phyloP scores from a whole-genome alignment of 108 stramenopile species.

The Seminavis robusta region DNA sequence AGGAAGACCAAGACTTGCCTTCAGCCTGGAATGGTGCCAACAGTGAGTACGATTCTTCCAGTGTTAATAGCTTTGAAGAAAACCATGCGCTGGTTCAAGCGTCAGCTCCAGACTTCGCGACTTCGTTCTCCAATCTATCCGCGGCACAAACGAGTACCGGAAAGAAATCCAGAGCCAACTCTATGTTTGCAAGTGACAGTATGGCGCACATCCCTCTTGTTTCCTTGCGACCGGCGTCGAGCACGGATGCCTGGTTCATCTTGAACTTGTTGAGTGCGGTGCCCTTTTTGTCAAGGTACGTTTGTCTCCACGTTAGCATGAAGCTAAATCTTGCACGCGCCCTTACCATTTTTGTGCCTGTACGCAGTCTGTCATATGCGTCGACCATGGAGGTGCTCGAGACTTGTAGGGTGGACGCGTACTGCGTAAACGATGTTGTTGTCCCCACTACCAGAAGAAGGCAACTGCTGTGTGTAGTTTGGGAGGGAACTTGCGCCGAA shows the following conservation, averaged over 20 bases:
- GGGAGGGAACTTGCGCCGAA: slow-evolving; percentile 88
- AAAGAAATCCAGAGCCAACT: too few relatives aligned
- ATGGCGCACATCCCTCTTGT: slow-evolving; percentile 52
- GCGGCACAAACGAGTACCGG: too few relatives aligned
- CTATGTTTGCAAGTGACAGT: slow-evolving; percentile 9
- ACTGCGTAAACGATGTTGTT: slow-evolving; percentile 55
- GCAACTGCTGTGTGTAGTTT: slow-evolving; percentile 67
- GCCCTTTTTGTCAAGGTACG: slow-evolving; percentile 78
- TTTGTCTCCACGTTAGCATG: background rate
- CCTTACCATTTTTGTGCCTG: background rate
- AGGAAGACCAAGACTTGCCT: slow-evolving; percentile 17
- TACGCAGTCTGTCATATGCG: slow-evolving; percentile 66
- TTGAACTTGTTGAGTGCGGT: slow-evolving; percentile 77
- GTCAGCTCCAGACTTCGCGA: background rate
- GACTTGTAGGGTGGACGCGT: slow-evolving; percentile 70
- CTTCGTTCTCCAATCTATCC: slow-evolving; percentile 15
- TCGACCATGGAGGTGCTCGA: slow-evolving; percentile 86
- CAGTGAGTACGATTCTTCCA: slow-evolving; percentile 30
- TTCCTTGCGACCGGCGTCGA: slow-evolving; percentile 72
- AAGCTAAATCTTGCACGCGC: too few relatives aligned
- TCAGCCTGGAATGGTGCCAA: slow-evolving; percentile 20
- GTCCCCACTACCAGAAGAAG: slow-evolving; percentile 48
- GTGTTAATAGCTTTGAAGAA: slow-evolving; percentile 8
- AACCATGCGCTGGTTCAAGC: background rate
- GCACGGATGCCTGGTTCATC: slow-evolving; percentile 89